Evolutionary conservation across 2,329 filamentous ascomycete species (phyloP).

Genomic region (Pyricularia sp.): DNA sequence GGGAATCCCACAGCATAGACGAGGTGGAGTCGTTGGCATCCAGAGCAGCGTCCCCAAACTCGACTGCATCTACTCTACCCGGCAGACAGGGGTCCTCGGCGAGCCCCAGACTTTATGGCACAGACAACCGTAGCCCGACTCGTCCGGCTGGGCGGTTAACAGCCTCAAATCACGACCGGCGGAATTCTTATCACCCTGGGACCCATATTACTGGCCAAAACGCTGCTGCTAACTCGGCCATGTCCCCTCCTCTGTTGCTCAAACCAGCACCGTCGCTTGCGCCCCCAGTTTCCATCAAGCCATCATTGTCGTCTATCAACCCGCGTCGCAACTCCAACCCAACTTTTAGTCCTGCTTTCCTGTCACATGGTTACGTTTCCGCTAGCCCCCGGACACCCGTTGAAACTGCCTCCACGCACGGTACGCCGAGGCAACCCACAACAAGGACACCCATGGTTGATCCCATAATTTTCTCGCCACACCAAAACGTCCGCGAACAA

Average conservation of each 20-base stretch:
- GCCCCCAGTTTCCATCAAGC: slow-evolving; percentile 45
- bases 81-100: slow-evolving; percentile 39
- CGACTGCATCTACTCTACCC: slow-evolving; percentile 47
- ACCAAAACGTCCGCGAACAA: slow-evolving; percentile 63
- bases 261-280: slow-evolving; percentile 34
- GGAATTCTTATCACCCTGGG: not conserved
- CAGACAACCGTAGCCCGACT: slow-evolving; percentile 16
- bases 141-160: slow-evolving; percentile 7
- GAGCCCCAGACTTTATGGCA: slow-evolving; percentile 37
- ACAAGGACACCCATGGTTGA: slow-evolving; percentile 30
- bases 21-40: slow-evolving; percentile 70
- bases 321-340: slow-evolving; percentile 42
- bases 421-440: slow-evolving; percentile 20
- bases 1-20: slow-evolving; percentile 69
- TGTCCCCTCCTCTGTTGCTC: slow-evolving; percentile 17
- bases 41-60: slow-evolving; percentile 53
- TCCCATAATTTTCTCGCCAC: slow-evolving; percentile 56
- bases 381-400: slow-evolving; percentile 23
- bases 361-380: slow-evolving; percentile 36
- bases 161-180: slow-evolving; percentile 5
- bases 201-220: not conserved
- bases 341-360: slow-evolving; percentile 36
- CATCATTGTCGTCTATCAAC: slow-evolving; percentile 29
- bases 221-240: slow-evolving; percentile 5
- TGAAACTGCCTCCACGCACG: slow-evolving; percentile 29